A percentile compares a stretch with the other conserved stretches of the same genome.
Conservation (phyloP, 176 grass and related monocot genomes). For the Eremochloa ophiuroides region DNA sequence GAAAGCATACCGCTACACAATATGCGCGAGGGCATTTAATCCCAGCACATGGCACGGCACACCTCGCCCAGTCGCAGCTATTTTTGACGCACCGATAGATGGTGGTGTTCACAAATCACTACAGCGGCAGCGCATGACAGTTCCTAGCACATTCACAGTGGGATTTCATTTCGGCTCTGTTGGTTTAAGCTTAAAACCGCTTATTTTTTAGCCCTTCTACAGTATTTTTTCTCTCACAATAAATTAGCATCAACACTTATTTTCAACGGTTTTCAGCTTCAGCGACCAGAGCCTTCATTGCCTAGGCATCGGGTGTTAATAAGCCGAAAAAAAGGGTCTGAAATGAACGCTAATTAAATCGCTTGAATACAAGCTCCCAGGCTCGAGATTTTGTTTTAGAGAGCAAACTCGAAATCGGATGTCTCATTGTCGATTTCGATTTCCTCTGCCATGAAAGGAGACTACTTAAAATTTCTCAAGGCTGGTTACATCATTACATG, state of each 20-base stretch:
- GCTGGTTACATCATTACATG: neutral
- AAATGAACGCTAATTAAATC: neutral
- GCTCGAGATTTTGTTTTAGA: neutral
- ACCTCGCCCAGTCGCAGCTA: too few relatives aligned
- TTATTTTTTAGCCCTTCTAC: too few relatives aligned
- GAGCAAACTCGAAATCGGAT: neutral
- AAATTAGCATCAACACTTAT: too few relatives aligned
- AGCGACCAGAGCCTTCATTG: too few relatives aligned
- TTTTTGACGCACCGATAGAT: too few relatives aligned
- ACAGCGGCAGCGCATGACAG: neutral
- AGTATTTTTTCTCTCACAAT: too few relatives aligned
- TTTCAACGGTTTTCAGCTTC: too few relatives aligned
- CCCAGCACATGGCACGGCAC: slow-evolving; percentile 17
- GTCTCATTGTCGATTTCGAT: neutral
- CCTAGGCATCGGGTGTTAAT: neutral
- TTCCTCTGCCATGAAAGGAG: neutral
- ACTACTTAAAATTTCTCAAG: neutral
- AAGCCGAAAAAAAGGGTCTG: neutral
- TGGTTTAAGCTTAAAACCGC: too few relatives aligned
- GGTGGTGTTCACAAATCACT: neutral
- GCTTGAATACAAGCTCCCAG: neutral
- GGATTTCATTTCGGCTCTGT: neutral
- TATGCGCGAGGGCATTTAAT: slow-evolving; percentile 6
- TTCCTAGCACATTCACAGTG: neutral
- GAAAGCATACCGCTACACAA: neutral